Evolutionary conservation across 306 rosid genomes (phyloP), one percentile per base, ranked within the genome.

Genomic region (Hippophae gyantsensis): DNA sequence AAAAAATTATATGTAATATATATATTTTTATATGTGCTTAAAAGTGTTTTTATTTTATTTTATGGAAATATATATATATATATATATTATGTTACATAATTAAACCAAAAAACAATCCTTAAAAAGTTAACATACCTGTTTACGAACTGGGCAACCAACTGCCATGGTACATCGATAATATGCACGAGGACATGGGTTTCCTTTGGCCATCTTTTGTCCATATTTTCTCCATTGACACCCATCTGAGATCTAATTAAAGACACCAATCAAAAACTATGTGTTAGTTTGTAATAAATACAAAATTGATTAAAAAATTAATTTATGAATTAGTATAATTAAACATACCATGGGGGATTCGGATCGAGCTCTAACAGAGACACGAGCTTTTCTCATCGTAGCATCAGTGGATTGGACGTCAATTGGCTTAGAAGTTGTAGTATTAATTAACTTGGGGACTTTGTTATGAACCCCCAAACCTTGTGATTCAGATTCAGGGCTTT

Each of bases 171-270:
- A 93, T 13, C 97, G 68, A 55, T 88, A 93, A 74, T 93, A 93
- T 1, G 95, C 99, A 45, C 99, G 83, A 54, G 99, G 99, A 66
- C 99, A 93, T 1, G 99, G 99, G 48, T 93, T 93, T 70, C 95
- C 97, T 55, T 93, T 93, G 0, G 99, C 99, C 94, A 88, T 93
- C 60, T 93, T 93, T 45, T 93, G 99, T 7, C 99, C 99, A 18
- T 93, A 93, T 49, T 93, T 93, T 64, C 97, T 49, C 99, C 99
- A 93, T 72, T 93, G 99, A 45, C 99, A 93, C 1, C 99, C 99
- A 72, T 93, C 99, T n/a, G 85, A 76, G 26, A 93, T 93, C 99
- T 93, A 45, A 63, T 5, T 48, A 10, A 48, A 48, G 7, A 2
- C 12, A 48, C 6, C 13, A 48, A 10, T 11, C n/a, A 48, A 9